These are phyloP conservation scores for Graphiopsis chlorocephala DNA, from an alignment of 2,329 filamentous ascomycete species.

Conservation along the genomic window DNA sequence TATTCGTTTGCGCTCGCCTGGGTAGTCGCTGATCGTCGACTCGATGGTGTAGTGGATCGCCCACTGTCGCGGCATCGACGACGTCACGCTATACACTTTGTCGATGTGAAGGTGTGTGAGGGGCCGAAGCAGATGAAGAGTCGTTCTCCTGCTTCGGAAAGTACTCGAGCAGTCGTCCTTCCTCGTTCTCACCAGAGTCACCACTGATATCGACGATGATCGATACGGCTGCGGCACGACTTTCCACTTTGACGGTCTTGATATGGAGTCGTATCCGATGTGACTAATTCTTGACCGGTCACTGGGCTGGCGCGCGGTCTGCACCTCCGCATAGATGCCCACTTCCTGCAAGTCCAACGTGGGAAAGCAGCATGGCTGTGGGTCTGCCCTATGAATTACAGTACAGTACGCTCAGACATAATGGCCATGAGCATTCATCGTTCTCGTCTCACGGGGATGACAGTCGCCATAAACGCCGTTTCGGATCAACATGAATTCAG, in stretches of 20 bases:
- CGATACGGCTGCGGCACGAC: neutral
- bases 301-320: neutral
- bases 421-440: neutral
- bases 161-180: neutral
- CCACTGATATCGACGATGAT: neutral
- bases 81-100: neutral
- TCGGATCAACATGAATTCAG: neutral
- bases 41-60: neutral
- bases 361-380: neutral
- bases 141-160: neutral
- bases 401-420: neutral
- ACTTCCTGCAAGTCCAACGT: neutral
- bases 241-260: neutral
- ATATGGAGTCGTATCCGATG: neutral
- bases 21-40: neutral
- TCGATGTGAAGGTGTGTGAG: neutral
- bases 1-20: neutral
- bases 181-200: neutral
- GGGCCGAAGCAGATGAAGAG: neutral
- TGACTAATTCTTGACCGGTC: neutral
- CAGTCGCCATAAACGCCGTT: neutral
- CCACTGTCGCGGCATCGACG: neutral
- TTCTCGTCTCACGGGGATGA: neutral
- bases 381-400: neutral
- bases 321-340: neutral